A percentile compares a stretch with the other conserved stretches of the same genome.
phyloP scores from a whole-genome alignment of 768 basidiomycete species.

The Russula dissimulans region DNA sequence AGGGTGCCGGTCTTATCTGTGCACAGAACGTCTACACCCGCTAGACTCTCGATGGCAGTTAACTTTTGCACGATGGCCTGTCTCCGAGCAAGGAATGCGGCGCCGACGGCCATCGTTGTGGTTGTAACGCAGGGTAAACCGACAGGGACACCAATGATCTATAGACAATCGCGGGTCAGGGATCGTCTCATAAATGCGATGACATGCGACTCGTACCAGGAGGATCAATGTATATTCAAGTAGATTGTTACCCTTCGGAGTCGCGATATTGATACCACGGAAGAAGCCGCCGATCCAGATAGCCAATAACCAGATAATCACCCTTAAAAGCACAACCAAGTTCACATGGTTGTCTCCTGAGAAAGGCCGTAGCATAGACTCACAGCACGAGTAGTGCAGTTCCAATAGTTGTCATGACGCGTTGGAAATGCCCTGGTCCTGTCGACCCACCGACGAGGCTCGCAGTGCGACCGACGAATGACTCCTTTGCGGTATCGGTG shows the following conservation, averaged over 20 bases:
- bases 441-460: conserved; percentile 32
- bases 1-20: conserved; percentile 39
- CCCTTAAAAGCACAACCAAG: conserved; percentile 15
- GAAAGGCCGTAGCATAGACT: not conserved
- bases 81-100: conserved; percentile 34
- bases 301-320: conserved; percentile 33
- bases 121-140: conserved; percentile 40
- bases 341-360: not conserved
- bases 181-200: not conserved
- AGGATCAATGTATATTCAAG: conserved; percentile 37
- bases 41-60: conserved; percentile 42
- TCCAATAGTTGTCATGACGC: conserved; percentile 36
- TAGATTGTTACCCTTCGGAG: conserved; percentile 36
- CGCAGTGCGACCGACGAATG: conserved; percentile 41
- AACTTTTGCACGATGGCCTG: conserved; percentile 42
- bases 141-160: conserved; percentile 41
- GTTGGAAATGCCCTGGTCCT: conserved; percentile 38
- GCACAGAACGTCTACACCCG: conserved; percentile 40
- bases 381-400: conserved; percentile 33
- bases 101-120: conserved; percentile 35
- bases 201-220: conserved; percentile 22
- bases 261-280: conserved; percentile 29
- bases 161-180: not conserved
- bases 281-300: conserved; percentile 41
- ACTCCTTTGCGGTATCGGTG: conserved; percentile 29